These are phyloP conservation scores for Teunomyces barrocoloradensis DNA, from an alignment of 805 yeast genomes.

Conservation along the genomic window DNA sequence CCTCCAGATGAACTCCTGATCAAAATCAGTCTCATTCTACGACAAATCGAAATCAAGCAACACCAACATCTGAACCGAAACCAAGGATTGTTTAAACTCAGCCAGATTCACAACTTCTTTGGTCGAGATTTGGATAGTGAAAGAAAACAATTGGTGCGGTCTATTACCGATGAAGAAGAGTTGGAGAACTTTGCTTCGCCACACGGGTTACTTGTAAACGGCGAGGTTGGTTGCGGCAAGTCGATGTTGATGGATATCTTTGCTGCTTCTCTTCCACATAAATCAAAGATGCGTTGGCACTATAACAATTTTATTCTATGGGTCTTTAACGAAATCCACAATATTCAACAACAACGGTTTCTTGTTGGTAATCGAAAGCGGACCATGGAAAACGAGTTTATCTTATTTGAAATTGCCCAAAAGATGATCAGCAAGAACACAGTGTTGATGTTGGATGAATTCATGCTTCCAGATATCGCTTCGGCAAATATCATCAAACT, in stretches of 20 bases:
- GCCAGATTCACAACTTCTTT: conserved; percentile 18
- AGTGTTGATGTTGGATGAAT: conserved; percentile 65
- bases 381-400: conserved; percentile 54
- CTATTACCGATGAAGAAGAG: conserved; percentile 61
- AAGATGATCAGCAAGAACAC: conserved; percentile 58
- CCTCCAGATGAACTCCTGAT: conserved; percentile 51
- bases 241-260: conserved; percentile 72
- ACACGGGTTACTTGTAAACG: conserved; percentile 60
- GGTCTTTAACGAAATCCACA: conserved; percentile 63
- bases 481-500: conserved; percentile 67
- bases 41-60: conserved; percentile 32
- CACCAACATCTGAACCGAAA: conserved; percentile 19
- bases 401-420: conserved; percentile 64
- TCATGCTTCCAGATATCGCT: conserved; percentile 75
- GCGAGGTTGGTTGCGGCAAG: conserved; percentile 74
- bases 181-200: conserved; percentile 54
- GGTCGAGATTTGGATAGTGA: conserved; percentile 28
- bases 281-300: conserved; percentile 67
- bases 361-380: conserved; percentile 22
- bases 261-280: conserved; percentile 61
- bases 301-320: conserved; percentile 67
- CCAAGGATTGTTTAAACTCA: conserved; percentile 11
- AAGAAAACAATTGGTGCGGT: conserved; percentile 44
- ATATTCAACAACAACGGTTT: conserved; percentile 45
- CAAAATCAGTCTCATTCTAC: conserved; percentile 38